Percentiles rank a stretch among this genome's conserved stretches.
These are phyloP conservation scores for Pilaira anomala DNA, from an alignment of 192 early-diverging fungal genomes.

Conservation along the genomic window DNA sequence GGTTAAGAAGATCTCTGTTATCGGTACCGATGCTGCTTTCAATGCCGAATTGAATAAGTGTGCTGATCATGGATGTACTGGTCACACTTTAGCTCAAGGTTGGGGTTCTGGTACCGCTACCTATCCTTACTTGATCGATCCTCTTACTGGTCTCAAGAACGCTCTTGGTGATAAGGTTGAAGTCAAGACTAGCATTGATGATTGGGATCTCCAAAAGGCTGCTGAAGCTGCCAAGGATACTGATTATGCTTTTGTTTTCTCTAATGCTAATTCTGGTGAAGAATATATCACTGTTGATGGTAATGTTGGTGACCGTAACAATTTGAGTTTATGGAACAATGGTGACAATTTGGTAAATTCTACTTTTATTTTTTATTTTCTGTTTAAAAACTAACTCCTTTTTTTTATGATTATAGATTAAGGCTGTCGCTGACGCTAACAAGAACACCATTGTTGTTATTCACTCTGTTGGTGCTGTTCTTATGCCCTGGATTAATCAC, in stretches of 20 bases:
- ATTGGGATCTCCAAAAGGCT: slow-evolving; percentile 20
- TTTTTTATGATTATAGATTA: slow-evolving; percentile 10
- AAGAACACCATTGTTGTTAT: slow-evolving; percentile 43
- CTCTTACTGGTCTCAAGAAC: slow-evolving; percentile 20
- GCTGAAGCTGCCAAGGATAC: slow-evolving; percentile 24
- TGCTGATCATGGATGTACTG: slow-evolving; percentile 24
- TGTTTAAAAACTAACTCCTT: not conserved
- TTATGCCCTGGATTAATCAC: slow-evolving; percentile 57
- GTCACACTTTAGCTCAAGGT: slow-evolving; percentile 11
- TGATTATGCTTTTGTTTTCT: slow-evolving; percentile 49
- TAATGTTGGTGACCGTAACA: slow-evolving; percentile 56
- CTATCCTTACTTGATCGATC: slow-evolving; percentile 30
- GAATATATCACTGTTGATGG: slow-evolving; percentile 42
- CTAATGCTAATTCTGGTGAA: slow-evolving; percentile 29
- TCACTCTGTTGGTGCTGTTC: slow-evolving; percentile 50
- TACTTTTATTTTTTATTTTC: too few relatives aligned
- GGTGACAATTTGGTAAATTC: slow-evolving; percentile 48
- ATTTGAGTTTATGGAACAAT: slow-evolving; percentile 55
- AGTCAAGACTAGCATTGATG: slow-evolving; percentile 5
- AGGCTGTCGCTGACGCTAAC: slow-evolving; percentile 39
- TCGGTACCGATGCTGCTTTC: slow-evolving; percentile 24
- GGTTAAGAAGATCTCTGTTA: slow-evolving; percentile 22
- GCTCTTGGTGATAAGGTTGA: slow-evolving; percentile 21
- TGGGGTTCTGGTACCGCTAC: slow-evolving; percentile 29
- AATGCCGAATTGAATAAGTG: slow-evolving; percentile 18